Conservation (phyloP, 805 yeast species). For the Yarrowia yakushimensis region DNA sequence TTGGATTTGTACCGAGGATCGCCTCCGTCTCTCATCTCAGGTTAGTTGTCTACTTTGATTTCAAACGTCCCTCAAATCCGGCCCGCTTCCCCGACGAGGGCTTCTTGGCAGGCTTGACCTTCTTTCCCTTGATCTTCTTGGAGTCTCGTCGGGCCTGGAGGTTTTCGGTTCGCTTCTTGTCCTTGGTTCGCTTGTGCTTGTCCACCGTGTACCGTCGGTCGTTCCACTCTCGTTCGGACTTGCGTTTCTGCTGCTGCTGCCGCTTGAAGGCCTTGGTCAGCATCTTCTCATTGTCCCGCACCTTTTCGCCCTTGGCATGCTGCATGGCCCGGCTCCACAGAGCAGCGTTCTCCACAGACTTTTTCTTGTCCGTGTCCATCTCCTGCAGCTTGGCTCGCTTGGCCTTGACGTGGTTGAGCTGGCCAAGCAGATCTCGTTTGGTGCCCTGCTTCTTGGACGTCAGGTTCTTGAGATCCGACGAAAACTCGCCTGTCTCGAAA, state of each 20-base stretch:
- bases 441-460: conserved; percentile 57
- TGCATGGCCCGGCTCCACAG: conserved; percentile 82
- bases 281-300: conserved; percentile 85
- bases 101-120: conserved; percentile 52
- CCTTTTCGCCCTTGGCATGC: conserved; percentile 82
- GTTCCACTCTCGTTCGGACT: conserved; percentile 86
- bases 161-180: conserved; percentile 89
- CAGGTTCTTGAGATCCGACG: conserved; percentile 62
- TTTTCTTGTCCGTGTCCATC: conserved; percentile 60
- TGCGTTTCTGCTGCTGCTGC: conserved; percentile 77
- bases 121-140: conserved; percentile 74
- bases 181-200: conserved; percentile 67
- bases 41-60: neutral
- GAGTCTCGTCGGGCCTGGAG: conserved; percentile 78
- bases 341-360: conserved; percentile 60
- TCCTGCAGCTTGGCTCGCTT: conserved; percentile 61
- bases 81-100: conserved; percentile 62
- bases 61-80: conserved; percentile 75
- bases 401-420: conserved; percentile 68
- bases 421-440: conserved; percentile 83
- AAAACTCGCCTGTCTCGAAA: conserved; percentile 77
- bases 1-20: too few species aligned
- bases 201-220: conserved; percentile 81
- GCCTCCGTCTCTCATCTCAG: too few species aligned
- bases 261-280: conserved; percentile 81